Conservation (phyloP, 352 stramenopile species). For the Phytophthora pinifolia region DNA sequence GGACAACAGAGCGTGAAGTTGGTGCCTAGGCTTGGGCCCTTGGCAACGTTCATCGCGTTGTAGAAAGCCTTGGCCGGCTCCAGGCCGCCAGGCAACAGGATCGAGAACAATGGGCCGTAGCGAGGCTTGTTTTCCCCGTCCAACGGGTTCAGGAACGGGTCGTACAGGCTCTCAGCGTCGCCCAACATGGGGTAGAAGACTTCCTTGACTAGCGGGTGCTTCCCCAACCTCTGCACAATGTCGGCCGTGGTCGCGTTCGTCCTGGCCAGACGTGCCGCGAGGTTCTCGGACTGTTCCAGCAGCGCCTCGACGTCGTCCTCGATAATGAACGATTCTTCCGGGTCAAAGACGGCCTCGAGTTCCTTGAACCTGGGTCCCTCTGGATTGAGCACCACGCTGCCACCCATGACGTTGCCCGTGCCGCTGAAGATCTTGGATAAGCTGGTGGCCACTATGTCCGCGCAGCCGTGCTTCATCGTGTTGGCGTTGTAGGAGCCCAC, state of each 20-base stretch:
- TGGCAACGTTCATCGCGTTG: constrained; percentile 81
- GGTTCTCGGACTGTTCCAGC: constrained; percentile 55
- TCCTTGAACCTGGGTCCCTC: constrained; percentile 43
- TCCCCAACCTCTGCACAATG: constrained; percentile 70
- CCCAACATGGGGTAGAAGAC: constrained; percentile 85
- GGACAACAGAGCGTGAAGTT: constrained; percentile 94
- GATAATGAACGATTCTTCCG: constrained; percentile 60
- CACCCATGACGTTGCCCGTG: constrained; percentile 90
- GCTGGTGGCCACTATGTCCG: constrained; percentile 91
- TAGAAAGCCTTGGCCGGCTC: constrained; percentile 85
- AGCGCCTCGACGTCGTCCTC: constrained; percentile 61
- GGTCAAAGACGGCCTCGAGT: constrained; percentile 39
- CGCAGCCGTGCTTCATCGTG: constrained; percentile 66
- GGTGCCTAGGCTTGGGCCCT: constrained; percentile 90
- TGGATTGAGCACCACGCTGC: constrained; percentile 89
- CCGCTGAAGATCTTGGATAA: constrained; percentile 95
- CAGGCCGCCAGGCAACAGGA: constrained; percentile 80
- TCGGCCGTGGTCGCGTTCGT: constrained; percentile 81
- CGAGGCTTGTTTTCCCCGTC: constrained; percentile 28
- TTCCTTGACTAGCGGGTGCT: constrained; percentile 76
- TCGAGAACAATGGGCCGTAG: constrained; percentile 89
- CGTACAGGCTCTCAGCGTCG: constrained; percentile 56
- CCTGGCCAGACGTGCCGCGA: constrained; percentile 64
- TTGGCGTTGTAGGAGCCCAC: constrained; percentile 92
- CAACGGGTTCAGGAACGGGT: constrained; percentile 46